Conservation (phyloP, 805 yeast species). For the Candida verbasci region DNA sequence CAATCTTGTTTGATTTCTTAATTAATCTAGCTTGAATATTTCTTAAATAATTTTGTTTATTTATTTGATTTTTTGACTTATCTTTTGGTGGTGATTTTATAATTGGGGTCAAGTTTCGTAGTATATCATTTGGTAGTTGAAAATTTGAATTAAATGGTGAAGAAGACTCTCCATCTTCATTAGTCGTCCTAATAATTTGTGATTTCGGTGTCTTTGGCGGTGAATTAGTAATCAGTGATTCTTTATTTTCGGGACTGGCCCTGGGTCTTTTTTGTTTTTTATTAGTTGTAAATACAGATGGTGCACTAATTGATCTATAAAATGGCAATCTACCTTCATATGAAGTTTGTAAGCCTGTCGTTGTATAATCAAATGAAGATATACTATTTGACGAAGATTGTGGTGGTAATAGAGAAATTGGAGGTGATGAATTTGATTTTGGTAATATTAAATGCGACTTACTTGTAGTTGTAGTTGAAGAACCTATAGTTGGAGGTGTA, state of each 20-base stretch:
- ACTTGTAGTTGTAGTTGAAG: not conserved
- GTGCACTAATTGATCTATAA: slow-evolving; percentile 3
- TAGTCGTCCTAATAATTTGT: too few relatives aligned
- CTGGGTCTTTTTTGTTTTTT: too few relatives aligned
- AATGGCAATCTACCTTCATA: slow-evolving; percentile 1
- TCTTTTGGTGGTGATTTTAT: not conserved
- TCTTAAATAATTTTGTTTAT: slow-evolving; percentile 4
- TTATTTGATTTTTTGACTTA: not conserved
- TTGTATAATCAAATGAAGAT: not conserved
- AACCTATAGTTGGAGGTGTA: not conserved
- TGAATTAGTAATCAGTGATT: not conserved
- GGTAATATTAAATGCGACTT: not conserved
- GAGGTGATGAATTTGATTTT: slow-evolving; percentile 1
- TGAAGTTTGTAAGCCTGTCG: not conserved
- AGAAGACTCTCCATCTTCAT: too few relatives aligned
- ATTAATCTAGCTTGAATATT: slow-evolving; percentile 2
- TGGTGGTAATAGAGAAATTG: not conserved
- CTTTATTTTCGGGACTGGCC: too few relatives aligned
- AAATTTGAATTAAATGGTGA: slow-evolving; percentile 1
- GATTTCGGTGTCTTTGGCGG: not conserved
- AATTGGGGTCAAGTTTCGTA: slow-evolving; percentile 7
- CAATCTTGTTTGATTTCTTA: not conserved
- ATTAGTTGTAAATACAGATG: not conserved
- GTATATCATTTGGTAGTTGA: slow-evolving; percentile 5
- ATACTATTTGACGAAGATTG: too few relatives aligned